Percentiles rank a stretch among this genome's conserved stretches.
These are phyloP conservation scores for Yarrowia deformans DNA, from an alignment of 805 yeast species.

Conservation along the genomic window DNA sequence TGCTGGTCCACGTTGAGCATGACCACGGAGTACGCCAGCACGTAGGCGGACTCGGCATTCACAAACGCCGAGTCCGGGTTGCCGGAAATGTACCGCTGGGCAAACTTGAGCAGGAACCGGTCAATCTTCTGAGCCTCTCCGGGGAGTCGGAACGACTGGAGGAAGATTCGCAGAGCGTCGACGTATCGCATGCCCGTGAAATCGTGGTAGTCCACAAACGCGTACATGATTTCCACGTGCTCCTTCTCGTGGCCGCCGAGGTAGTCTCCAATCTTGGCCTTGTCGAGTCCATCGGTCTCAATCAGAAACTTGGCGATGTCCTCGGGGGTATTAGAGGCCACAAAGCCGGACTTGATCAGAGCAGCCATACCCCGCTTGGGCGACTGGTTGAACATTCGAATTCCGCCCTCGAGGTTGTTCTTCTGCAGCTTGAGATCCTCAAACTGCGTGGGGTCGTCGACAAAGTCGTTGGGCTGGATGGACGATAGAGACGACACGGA, in stretches of 20 bases:
- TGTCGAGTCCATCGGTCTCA: conserved; percentile 74
- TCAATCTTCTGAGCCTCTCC: conserved; percentile 99
- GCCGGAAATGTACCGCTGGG: conserved; percentile 86
- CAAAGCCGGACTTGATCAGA: conserved; percentile 68
- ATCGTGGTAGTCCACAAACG: conserved; percentile 87
- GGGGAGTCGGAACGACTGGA: conserved; percentile 91
- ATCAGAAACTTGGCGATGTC: conserved; percentile 79
- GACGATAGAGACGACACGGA: conserved; percentile 24
- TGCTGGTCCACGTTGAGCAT: conserved; percentile 95
- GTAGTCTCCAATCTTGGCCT: conserved; percentile 86
- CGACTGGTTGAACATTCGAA: conserved; percentile 79
- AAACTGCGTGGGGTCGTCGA: conserved; percentile 82
- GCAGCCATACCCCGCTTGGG: conserved; percentile 80
- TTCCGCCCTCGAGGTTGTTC: conserved; percentile 78
- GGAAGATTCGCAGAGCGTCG: conserved; percentile 81
- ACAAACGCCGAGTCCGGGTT: conserved; percentile 82
- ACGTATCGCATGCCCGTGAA: conserved; percentile 74
- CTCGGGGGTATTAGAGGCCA: conserved; percentile 64
- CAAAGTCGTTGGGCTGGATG: conserved; percentile 39
- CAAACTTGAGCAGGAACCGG: conserved; percentile 95
- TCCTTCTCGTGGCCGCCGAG: conserved; percentile 86
- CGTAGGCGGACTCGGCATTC: conserved; percentile 93
- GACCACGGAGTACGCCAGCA: conserved; percentile 88
- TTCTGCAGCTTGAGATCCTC: conserved; percentile 84
- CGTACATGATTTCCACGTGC: conserved; percentile 86